A percentile compares a stretch with the other conserved stretches of the same genome.
phyloP scores from a whole-genome alignment of 2,329 filamentous ascomycete species.

The Rugonectria rugulosa region DNA sequence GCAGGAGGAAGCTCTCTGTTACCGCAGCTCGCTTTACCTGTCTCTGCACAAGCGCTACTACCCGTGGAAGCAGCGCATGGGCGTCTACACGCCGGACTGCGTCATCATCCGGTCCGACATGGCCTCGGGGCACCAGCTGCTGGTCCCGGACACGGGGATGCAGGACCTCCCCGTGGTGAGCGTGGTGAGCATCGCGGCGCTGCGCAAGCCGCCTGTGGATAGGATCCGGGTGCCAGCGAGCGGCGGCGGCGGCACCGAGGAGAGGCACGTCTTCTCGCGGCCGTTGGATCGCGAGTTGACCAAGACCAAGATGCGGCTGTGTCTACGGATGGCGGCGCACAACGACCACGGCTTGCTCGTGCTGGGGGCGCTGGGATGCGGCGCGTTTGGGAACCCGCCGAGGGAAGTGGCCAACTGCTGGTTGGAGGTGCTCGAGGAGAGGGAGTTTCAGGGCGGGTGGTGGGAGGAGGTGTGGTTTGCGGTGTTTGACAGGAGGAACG shows the following conservation, averaged over 20 bases:
- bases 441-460: slow-evolving; percentile 70
- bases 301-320: slow-evolving; percentile 69
- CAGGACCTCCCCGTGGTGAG: slow-evolving; percentile 59
- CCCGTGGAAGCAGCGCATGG: slow-evolving; percentile 57
- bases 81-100: slow-evolving; percentile 67
- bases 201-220: slow-evolving; percentile 49
- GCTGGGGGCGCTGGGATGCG: slow-evolving; percentile 74
- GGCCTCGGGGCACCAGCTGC: slow-evolving; percentile 54
- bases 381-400: slow-evolving; percentile 69
- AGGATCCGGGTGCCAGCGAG: slow-evolving; percentile 27
- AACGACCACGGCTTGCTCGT: slow-evolving; percentile 66
- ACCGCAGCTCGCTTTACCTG: slow-evolving; percentile 62
- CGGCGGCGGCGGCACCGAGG: slow-evolving; percentile 30
- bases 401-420: slow-evolving; percentile 70
- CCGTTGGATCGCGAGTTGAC: slow-evolving; percentile 58
- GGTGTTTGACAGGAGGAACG: slow-evolving; percentile 55
- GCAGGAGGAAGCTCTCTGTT: slow-evolving; percentile 75
- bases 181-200: slow-evolving; percentile 67
- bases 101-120: slow-evolving; percentile 63
- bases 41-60: slow-evolving; percentile 60
- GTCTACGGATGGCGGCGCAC: slow-evolving; percentile 65
- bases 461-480: slow-evolving; percentile 72
- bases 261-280: slow-evolving; percentile 50
- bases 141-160: slow-evolving; percentile 45
- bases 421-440: slow-evolving; percentile 65